Evolutionary conservation across 345 rosid genomes (phyloP), one percentile per base, ranked within the genome.

Genomic region (Leavenworthia alabamica): DNA sequence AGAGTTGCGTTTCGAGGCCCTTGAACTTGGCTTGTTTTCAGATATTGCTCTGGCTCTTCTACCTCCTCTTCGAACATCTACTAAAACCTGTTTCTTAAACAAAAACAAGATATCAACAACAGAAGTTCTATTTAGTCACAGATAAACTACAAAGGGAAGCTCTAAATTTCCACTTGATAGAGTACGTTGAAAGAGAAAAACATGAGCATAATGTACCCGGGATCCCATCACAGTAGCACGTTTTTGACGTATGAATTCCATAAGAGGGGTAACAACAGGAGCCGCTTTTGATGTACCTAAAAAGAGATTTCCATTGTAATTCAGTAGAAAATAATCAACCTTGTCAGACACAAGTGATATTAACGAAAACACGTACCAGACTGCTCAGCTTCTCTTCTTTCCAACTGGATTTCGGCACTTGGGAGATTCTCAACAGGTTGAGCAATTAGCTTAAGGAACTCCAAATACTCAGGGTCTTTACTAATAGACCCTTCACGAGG

Each of bases 171-270:
- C 37, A 62, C 12, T 27, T 44, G 13, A 31, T 39, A 28, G 37
- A 56, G 1, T 42, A 41, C 5, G 27, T 19, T 17, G 1, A 32
- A 48, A 29, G 4, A 9, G 6, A 29, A 32, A 37, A 36, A 56
- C n/a, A n/a, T 28, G 12, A 67, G 29, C 45, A 44, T 27, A 48
- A 56, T 20, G 29, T 75, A 87, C 91, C 91, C 68, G 82, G 29
- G 78, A 42, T 56, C 79, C 91, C 62, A 52, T 75, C 50, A 76
- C 68, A 16, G 87, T 67, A 75, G 89, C 82, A 74, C 92, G 79
- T 64, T 80, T 85, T 67, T 82, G 87, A 6, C 92, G 85, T 27
- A 88, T 81, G 77, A 80, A 88, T 70, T 88, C 89, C 96, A 88
- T 88, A 24, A 88, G 73, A 23, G 96, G 89, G 10, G 96, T 88